Conservation (phyloP, 2,329 filamentous ascomycete genomes). For the Geoglossum cookeanum region DNA sequence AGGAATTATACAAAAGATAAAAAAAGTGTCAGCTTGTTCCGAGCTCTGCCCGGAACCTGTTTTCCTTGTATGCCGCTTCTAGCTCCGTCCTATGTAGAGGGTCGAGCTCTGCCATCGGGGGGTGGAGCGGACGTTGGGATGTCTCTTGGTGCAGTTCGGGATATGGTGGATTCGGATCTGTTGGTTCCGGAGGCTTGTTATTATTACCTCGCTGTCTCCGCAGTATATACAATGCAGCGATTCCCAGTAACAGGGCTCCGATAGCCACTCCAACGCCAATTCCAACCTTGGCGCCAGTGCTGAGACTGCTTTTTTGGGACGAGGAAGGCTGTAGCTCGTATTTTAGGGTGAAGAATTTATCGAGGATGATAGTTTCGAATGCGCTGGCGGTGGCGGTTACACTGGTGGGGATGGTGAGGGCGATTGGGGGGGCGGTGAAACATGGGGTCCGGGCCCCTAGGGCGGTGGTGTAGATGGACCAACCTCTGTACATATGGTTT, state of each 20-base stretch:
- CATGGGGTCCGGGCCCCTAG: conserved; percentile 16
- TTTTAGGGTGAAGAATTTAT: conserved; percentile 13
- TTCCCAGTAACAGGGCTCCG: not conserved
- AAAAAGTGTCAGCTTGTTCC: too few species aligned
- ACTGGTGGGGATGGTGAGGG: conserved; percentile 9
- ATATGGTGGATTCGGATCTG: too few species aligned
- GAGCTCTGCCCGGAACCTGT: too few species aligned
- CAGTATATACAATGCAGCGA: too few species aligned
- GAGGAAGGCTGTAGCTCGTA: conserved; percentile 11
- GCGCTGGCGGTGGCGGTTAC: conserved; percentile 8
- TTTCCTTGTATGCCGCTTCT: too few species aligned
- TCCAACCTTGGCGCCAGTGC: conserved; percentile 12
- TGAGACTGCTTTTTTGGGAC: conserved; percentile 5
- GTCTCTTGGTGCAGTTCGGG: too few species aligned
- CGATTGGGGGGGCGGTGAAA: conserved; percentile 11
- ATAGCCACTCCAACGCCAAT: conserved; percentile 11
- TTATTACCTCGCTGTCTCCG: too few species aligned
- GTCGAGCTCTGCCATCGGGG: too few species aligned
- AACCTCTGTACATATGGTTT: conserved; percentile 6
- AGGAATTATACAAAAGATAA: too few species aligned
- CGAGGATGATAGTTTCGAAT: conserved; percentile 12
- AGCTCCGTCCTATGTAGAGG: too few species aligned
- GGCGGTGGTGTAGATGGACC: conserved; percentile 10
- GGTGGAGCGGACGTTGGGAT: too few species aligned
- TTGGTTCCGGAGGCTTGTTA: too few species aligned